These are phyloP conservation scores for Pythium insidiosum DNA, from an alignment of 352 stramenopile species.

Conservation along the genomic window DNA sequence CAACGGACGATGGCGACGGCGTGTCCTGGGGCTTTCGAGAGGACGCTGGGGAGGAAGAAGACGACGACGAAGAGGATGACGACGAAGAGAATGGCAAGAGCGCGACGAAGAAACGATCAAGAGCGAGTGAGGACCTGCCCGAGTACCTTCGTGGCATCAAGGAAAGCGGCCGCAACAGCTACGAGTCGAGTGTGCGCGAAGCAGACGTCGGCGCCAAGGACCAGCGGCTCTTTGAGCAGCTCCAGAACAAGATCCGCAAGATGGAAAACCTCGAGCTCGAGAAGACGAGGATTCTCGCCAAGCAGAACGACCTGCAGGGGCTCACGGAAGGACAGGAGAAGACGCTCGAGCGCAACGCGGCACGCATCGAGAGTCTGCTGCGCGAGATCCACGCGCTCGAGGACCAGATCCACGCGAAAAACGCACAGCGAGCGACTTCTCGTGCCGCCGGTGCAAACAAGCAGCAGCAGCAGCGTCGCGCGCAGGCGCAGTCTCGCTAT, in stretches of 20 bases:
- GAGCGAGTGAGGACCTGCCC: conserved; percentile 45
- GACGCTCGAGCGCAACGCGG: conserved; percentile 50
- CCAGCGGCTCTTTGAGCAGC: conserved; percentile 64
- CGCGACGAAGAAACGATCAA: conserved; percentile 7
- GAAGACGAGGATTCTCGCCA: conserved; percentile 54
- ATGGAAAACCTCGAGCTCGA: conserved; percentile 76
- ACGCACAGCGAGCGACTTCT: conserved; percentile 33
- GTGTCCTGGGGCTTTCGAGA: conserved; percentile 81
- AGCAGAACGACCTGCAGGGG: conserved; percentile 53
- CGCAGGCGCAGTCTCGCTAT: no score
- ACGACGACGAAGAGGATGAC: conserved; percentile 27
- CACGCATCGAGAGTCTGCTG: conserved; percentile 41
- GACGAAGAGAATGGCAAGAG: conserved; percentile 1
- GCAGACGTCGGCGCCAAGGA: conserved; percentile 58
- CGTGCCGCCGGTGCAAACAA: not conserved
- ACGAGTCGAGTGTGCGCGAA: conserved; percentile 40
- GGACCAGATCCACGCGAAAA: conserved; percentile 41
- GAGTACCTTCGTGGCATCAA: conserved; percentile 72
- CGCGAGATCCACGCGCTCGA: conserved; percentile 66
- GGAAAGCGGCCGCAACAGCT: conserved; percentile 26
- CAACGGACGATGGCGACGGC: conserved; percentile 17
- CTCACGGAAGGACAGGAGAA: conserved; percentile 57
- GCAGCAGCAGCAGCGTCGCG: conserved; percentile 19
- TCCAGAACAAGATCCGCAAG: conserved; percentile 76
- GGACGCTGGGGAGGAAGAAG: conserved; percentile 61